Base-by-base conservation (phyloP, 2,329 filamentous ascomycete species). In the Meredithiella fracta region DNA sequence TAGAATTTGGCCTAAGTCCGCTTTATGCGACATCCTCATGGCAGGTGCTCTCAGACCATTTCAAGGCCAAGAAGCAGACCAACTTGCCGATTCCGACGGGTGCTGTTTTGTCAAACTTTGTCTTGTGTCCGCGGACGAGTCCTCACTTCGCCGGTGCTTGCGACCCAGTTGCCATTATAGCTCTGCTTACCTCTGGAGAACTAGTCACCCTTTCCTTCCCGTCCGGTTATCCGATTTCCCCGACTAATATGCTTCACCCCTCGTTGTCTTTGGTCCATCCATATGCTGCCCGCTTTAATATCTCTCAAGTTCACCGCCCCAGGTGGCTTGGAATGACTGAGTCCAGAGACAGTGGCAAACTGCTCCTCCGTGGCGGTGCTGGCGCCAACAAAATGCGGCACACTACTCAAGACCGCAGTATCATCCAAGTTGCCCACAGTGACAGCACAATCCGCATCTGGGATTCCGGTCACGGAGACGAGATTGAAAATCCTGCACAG, bases 251-350 rank as follows among this genome's bases (percentile, higher is more conserved):
- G 68, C 76, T 98, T 4, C 91, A 94, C 64, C 79, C 90, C 0
- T 95, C 86, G 1, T 70, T 96, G 49, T 85, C 85, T 1, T 86
- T 96, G 60, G 84, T 95, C 5, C 89, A 96, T 64, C 92, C 92
- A 0, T 97, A 94, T 65, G 80, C 92, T 58, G 85, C 80, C 55
- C 80, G 82, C 53, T 73, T 86, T 53, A 76, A 79, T 15, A 73
- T 94, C n/a, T 77, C 86, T 8, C 77, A 79, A 11, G 73, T 97
- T 9, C 83, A 88, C 51, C 80, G 92, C 26, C 80, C 80, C 6
- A 78, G 83, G 60, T 98, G 92, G 92, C 76, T 97, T 14, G 86
- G 87, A 3, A 84, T 97, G 80, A 79, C 80, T n/a, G 92, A 97
- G 67, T 84, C 79, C 60, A 79, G 91, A 40, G 77, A 81, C 47